Percentiles rank a stretch among this genome's conserved stretches.
Evolutionary conservation across 169 alveolate species (phyloP).

Genomic region (Besnoitia besnoiti): DNA sequence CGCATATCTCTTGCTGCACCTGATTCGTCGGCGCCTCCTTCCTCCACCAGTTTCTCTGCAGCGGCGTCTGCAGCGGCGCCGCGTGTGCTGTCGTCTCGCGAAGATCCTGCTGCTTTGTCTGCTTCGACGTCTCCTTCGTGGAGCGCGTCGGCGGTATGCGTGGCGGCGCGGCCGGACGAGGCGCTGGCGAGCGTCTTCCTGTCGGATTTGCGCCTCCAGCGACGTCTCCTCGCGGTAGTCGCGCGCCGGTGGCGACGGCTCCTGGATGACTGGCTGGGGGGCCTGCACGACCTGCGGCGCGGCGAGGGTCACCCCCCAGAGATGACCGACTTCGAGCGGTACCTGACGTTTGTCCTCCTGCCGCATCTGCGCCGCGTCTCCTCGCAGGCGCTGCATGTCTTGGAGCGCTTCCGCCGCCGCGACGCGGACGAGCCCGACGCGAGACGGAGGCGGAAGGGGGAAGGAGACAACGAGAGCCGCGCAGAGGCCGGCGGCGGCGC

Average conservation of each 20-base stretch:
- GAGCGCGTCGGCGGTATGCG: too few relatives aligned
- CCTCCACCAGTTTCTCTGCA: not conserved
- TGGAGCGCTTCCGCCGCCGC: not conserved
- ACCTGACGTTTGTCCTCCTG: not conserved
- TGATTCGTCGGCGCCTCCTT: not conserved
- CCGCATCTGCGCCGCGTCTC: not conserved
- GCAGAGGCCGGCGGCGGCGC: not conserved
- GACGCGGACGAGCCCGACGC: not conserved
- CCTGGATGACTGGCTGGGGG: not conserved
- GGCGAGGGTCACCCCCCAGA: constrained; percentile 18
- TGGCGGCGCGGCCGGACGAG: not conserved
- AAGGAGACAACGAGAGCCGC: not conserved
- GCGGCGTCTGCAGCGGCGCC: not conserved
- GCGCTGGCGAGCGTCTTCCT: not conserved
- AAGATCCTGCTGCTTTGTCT: not conserved
- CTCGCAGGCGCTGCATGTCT: not conserved
- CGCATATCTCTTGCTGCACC: not conserved
- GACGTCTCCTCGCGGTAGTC: not conserved
- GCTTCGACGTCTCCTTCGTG: not conserved
- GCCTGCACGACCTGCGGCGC: not conserved
- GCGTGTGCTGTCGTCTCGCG: not conserved
- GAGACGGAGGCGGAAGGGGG: not conserved
- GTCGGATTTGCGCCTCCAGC: not conserved
- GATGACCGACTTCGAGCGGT: not conserved
- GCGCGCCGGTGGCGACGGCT: constrained; percentile 6